A percentile compares a stretch with the other conserved stretches of the same genome.
These are phyloP conservation scores for Orobanche coerulescens DNA, from an alignment of 257 asterid species.

Conservation along the genomic window DNA sequence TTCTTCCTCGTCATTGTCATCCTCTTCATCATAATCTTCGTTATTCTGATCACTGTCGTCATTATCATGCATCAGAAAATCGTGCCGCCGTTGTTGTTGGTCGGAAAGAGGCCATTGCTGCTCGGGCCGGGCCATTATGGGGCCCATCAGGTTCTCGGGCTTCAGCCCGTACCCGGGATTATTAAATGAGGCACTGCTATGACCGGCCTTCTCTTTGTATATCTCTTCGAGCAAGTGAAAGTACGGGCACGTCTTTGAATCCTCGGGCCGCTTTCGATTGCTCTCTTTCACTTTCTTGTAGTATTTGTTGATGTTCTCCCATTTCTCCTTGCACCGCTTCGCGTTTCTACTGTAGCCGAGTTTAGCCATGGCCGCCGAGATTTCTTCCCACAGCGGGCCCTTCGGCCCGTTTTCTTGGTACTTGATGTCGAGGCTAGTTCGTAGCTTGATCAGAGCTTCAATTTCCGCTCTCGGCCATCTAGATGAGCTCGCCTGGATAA, in stretches of 20 bases:
- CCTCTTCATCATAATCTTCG: constrained; percentile 26
- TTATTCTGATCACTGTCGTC: background rate
- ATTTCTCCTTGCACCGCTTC: constrained; percentile 92
- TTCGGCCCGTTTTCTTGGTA: constrained; percentile 86
- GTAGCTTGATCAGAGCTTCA: constrained; percentile 59
- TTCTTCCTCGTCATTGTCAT: constrained; percentile 45
- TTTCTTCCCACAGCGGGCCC: constrained; percentile 95
- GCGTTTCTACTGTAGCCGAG: constrained; percentile 71
- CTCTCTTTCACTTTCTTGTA: constrained; percentile 93
- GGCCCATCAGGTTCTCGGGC: constrained; percentile 32
- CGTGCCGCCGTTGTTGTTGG: constrained; percentile 21
- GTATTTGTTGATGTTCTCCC: constrained; percentile 97
- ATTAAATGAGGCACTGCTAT: constrained; percentile 1
- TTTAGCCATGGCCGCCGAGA: constrained; percentile 57
- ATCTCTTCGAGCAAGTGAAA: constrained; percentile 78
- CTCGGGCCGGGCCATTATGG: constrained; percentile 90
- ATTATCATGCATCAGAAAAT: constrained; percentile 27
- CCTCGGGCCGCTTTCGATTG: constrained; percentile 70
- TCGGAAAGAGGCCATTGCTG: constrained; percentile 80
- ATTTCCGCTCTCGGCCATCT: constrained; percentile 96
- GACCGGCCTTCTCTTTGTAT: constrained; percentile 48
- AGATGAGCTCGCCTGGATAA: constrained; percentile 39
- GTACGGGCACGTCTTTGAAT: constrained; percentile 88
- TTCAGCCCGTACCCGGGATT: constrained; percentile 20
- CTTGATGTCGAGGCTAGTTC: constrained; percentile 59